Base-by-base conservation (phyloP, 495 filamentous ascomycete species). In the Lophium mytilinum region DNA sequence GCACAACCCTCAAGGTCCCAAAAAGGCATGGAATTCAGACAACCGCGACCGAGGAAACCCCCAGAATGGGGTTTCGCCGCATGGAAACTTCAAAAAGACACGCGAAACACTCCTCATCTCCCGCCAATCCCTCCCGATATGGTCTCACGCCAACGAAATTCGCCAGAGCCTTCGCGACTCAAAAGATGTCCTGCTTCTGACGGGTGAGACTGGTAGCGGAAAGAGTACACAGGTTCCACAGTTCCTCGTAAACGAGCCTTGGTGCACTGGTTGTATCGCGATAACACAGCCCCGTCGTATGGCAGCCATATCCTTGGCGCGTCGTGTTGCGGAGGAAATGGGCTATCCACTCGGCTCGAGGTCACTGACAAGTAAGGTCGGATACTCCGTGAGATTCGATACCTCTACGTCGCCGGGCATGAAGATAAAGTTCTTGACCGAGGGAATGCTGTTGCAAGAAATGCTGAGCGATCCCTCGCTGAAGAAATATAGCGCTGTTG, bases 161-260 rank as follows among this genome's bases (percentile, higher is more conserved):
- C 83, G 84, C 3, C 64, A 75, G 30, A 73, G 76, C 4, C 71
- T 97, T 17, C 75, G 74, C 12, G 69, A 57, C 35, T n/a, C 40
- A 8, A 83, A 86, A 42, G 81, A 96, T 68, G 80, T 96, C 19
- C 76, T 97, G 52, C 75, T 99, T 0, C 73, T 99, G 33, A 83
- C 92, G 19, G 94, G 94, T 71, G 91, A 96, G 65, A 99, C 94
- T 1, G 94, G 94, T 68, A 91, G 86, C 37, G 94, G 94, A 65
- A 99, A 99, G 73, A 90, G 85, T 76, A 99, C 94, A 0, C 94
- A 99, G 69, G 86, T 96, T 10, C 92, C 91, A 0, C 94, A 97
- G 61, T 96, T 95, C 45, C 73, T 99, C 14, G 77, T 84, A 37
- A 74, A 85, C 33, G 87, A 96, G 60, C 70, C 78, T 18, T 97